Evolutionary conservation across 139 green algal genomes (phyloP).

Genomic region (Picochlorum sp.): DNA sequence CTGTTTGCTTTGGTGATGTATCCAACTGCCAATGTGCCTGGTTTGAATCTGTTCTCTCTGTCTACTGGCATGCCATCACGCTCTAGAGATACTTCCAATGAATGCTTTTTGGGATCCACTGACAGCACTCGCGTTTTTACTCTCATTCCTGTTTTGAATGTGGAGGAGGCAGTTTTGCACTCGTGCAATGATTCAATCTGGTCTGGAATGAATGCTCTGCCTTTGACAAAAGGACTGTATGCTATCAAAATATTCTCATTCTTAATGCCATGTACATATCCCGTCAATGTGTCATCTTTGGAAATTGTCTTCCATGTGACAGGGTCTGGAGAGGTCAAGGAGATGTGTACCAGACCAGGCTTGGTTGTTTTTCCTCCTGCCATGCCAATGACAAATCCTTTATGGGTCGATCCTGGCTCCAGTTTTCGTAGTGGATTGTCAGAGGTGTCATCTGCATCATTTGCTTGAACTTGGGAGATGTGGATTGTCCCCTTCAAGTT

Average conservation of each 20-base stretch:
- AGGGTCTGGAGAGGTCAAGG: no score
- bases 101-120: constrained; percentile 27
- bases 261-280: constrained; percentile 30
- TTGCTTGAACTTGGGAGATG: constrained; percentile 39
- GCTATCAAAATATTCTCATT: constrained; percentile 22
- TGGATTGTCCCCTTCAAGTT: constrained; percentile 41
- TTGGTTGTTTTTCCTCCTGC: background rate
- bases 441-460: background rate
- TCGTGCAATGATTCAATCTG: background rate
- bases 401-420: background rate
- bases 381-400: background rate
- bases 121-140: constrained; percentile 12
- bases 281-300: constrained; percentile 11
- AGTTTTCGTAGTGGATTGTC: background rate
- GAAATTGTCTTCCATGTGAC: constrained; percentile 7
- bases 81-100: constrained; percentile 43
- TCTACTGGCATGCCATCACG: background rate
- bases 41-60: background rate
- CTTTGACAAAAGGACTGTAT: constrained; percentile 17
- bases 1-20: constrained; percentile 30
- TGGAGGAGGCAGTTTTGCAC: constrained; percentile 6
- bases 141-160: background rate
- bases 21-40: constrained; percentile 38
- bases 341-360: no score
- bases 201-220: constrained; percentile 9